Conservation (phyloP, 371 early-diverging fungal species). For the Mucor irregularis region DNA sequence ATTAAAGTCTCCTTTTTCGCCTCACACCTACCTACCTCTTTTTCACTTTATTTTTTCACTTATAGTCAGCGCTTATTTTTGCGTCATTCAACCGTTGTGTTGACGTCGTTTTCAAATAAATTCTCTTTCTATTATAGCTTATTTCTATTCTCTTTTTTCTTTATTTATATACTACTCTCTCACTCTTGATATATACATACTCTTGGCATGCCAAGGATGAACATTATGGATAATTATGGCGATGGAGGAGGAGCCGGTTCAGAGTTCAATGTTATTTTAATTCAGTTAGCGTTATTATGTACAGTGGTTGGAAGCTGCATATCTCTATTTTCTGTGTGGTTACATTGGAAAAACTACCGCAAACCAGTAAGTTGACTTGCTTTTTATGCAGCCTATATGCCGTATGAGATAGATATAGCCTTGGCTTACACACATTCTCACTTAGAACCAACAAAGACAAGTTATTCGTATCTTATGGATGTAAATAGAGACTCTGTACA, state of each 20-base stretch:
- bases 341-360: slow-evolving; percentile 89
- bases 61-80: background rate
- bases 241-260: slow-evolving; percentile 64
- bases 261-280: slow-evolving; percentile 51
- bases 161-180: background rate
- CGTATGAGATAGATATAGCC: background rate
- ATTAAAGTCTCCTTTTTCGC: too few relatives aligned
- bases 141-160: background rate
- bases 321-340: slow-evolving; percentile 74
- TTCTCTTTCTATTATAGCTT: background rate
- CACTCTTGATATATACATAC: background rate
- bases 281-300: slow-evolving; percentile 57
- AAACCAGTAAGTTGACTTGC: slow-evolving; percentile 77
- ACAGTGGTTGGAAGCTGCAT: slow-evolving; percentile 66
- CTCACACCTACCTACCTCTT: too few relatives aligned
- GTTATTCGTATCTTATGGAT: slow-evolving; percentile 89
- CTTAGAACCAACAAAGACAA: slow-evolving; percentile 79
- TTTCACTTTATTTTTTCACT: background rate
- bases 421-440: background rate
- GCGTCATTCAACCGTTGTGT: slow-evolving; percentile 6
- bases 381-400: too few relatives aligned
- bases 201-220: too few relatives aligned
- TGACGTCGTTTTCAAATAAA: slow-evolving; percentile 8
- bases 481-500: slow-evolving; percentile 45
- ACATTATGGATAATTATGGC: slow-evolving; percentile 25